phyloP scores from a whole-genome alignment of 768 basidiomycete species.

The Leccinum longicurvipes region DNA sequence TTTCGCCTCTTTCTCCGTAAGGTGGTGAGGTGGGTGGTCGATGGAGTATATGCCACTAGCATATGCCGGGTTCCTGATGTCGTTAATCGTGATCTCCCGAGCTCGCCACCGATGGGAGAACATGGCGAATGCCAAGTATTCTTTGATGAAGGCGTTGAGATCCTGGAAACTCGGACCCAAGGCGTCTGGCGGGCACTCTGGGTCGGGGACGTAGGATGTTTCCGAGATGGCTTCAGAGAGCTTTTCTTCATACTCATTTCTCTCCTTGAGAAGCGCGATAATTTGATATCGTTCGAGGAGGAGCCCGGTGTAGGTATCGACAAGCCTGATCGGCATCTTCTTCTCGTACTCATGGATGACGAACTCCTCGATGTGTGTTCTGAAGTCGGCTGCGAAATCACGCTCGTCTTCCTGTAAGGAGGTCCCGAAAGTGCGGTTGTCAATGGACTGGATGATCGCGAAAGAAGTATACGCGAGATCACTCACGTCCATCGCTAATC shows the following conservation, averaged over 20 bases:
- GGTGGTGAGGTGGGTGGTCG: background rate
- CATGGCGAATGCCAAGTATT: conserved; percentile 26
- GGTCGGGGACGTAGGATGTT: background rate
- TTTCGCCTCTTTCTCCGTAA: background rate
- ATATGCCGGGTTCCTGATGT: conserved; percentile 10
- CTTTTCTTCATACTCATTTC: conserved; percentile 9
- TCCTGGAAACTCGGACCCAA: background rate
- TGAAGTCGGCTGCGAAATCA: conserved; percentile 12
- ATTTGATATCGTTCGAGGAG: conserved; percentile 18
- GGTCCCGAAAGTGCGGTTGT: background rate
- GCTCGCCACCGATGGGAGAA: conserved; percentile 27
- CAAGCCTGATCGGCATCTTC: conserved; percentile 23
- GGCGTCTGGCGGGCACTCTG: conserved; percentile 1
- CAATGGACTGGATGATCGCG: background rate
- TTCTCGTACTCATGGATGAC: conserved; percentile 14
- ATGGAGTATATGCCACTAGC: conserved; percentile 19
- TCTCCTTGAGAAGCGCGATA: conserved; percentile 12
- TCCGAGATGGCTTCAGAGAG: conserved; percentile 7
- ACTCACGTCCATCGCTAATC: conserved; percentile 5
- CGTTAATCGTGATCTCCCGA: conserved; percentile 14
- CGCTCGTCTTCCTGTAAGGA: background rate
- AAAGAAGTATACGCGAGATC: background rate
- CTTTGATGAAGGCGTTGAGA: conserved; percentile 12
- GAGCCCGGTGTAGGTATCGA: conserved; percentile 26
- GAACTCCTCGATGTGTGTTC: conserved; percentile 10